Base-by-base conservation (phyloP, 2,329 filamentous ascomycete genomes). In the Laburnicola sp. region DNA sequence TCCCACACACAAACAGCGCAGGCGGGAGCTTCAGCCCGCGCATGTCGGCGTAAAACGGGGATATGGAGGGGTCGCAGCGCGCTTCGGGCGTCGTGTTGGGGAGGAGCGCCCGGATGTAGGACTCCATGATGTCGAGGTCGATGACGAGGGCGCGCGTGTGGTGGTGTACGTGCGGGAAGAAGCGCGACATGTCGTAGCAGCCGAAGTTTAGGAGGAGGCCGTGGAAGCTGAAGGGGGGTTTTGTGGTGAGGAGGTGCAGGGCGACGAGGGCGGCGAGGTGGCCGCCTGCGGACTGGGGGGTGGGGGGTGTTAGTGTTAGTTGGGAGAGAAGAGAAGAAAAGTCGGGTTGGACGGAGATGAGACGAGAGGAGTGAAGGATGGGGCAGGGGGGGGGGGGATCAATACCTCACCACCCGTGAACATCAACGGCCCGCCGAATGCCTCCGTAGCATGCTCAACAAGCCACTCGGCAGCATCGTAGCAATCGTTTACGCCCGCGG, bases 401-500 rank as follows among this genome's bases (percentile, higher is more conserved):
- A 51, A n/a, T 73, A 78, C 51, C 65, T 66, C 46, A 46, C 66
- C 64, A 10, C 71, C 68, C 0, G 78, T 71, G 46, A 80, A 79
- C 51, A 68, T 61, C 22, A 80, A 51, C 2, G 71, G 65, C 0
- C 66, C 75, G 62, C 76, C 77, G 54, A 76, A 80, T 16, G 70
- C 57, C 5, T 59, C 59, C 41, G 75, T 64, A 0, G 76, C 75
- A 51, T 81, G 72, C 46, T 80, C 75, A 25, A 81, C 66, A 2
- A 85, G 70, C 65, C 79, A 81, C 51, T 81, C 77, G 0, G 75
- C 82, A 3, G 76, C 80, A 61, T 85, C 82, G 58, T 79, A 77
- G 66, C 81, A 83, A 63, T 86, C 83, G 45, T 85, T 74, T 3
- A 77, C 75, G 0, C 75, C 78, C 0, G 74, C 75, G 0, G 84